Base-by-base conservation (phyloP, 352 stramenopile species). In the Phytophthora capsici region DNA sequence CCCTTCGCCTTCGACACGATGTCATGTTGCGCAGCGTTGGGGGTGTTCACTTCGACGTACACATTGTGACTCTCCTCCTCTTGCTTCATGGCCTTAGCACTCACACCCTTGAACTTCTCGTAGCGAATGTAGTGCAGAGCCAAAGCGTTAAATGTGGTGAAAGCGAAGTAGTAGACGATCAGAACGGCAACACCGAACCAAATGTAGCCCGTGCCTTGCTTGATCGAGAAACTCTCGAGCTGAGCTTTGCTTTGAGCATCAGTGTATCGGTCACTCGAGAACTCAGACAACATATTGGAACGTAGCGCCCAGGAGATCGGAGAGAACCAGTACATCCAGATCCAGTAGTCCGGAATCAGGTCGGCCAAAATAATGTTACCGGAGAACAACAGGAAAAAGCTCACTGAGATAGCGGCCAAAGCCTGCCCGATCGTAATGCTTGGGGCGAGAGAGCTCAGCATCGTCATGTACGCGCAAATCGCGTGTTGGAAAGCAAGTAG, bases 401-500 rank as follows among this genome's bases (percentile, higher is more conserved):
- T 73, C 20, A 82, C 64, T 0, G 77, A 86, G 38, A 78, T 61
- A 12, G 58, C 47, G 19, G 77, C 77, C 4, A 73, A 20, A 1
- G 71, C 66, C 36, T 84, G 74, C 0, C 61, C 77, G 0, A 78
- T 23, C 34, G 73, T 82, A n/a, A 86, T 78, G 13, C 55, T 82
- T 0, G 75, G 77, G 0, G 72, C 40, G 0, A 82, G n/a, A 10
- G 75, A 53, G 23, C 69, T 79, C 47, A 86, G 22, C 63, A 86
- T 54, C 30, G 75, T 82, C 54, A 81, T 78, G 50, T 82, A 84
- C 9, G 75, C 74, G 6, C 61, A 53, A 40, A 84, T 80, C 0
- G 75, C 73, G 40, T 83, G 75, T 36, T 84, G 71, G 67, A 95
- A 96, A 3, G 57, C 65, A 23, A 94, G 61, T 12, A 95, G 63